A percentile compares a stretch with the other conserved stretches of the same genome.
Conservation (phyloP, 1,284 basidiomycete species). For the Lignosus rhinocerotis region DNA sequence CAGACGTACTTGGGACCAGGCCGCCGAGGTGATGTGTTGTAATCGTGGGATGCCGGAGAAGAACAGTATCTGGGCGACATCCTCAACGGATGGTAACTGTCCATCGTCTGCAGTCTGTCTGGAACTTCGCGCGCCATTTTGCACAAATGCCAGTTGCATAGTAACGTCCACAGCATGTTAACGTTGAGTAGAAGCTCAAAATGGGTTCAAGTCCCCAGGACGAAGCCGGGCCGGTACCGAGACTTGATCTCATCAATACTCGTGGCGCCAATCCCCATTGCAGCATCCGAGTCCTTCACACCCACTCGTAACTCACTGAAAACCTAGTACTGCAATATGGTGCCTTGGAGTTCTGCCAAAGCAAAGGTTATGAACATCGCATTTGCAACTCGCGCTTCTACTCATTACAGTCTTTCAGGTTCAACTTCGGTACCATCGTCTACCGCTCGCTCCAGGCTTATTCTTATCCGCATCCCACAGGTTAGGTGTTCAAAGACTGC, state of each 20-base stretch:
- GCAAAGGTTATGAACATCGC: constrained; percentile 52
- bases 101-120: background rate
- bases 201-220: background rate
- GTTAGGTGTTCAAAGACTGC: constrained; percentile 87
- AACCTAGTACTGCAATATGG: constrained; percentile 39
- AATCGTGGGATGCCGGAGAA: background rate
- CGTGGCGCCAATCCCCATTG: no score
- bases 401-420: constrained; percentile 42
- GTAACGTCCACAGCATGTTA: constrained; percentile 2
- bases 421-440: constrained; percentile 57
- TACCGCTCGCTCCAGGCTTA: constrained; percentile 20
- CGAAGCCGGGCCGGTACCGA: background rate
- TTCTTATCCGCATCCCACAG: constrained; percentile 41
- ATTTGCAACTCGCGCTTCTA: background rate
- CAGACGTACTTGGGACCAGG: background rate
- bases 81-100: background rate
- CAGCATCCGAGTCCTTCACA: background rate
- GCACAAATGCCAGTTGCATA: constrained; percentile 5
- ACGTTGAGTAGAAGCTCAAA: background rate
- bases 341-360: constrained; percentile 70
- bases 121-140: background rate
- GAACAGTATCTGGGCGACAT: background rate
- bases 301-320: background rate
- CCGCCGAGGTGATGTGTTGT: background rate
- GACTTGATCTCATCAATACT: background rate